Base-by-base conservation (phyloP, 2,329 filamentous ascomycete species). In the Beauveria rudraprayagi region DNA sequence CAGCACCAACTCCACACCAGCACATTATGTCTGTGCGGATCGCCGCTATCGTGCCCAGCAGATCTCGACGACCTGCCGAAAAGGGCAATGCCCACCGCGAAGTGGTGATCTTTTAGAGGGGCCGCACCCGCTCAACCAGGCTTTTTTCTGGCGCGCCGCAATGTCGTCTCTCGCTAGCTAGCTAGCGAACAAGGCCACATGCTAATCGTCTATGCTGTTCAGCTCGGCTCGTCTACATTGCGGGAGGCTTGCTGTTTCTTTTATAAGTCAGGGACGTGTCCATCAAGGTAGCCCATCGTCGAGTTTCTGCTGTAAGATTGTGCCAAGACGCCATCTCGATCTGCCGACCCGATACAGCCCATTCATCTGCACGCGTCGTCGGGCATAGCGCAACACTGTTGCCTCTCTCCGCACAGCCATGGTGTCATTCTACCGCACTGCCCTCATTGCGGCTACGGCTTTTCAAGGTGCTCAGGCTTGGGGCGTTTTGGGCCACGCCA, bases 401-500 rank as follows among this genome's bases (percentile, higher is more conserved):
- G 5, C 28, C 19, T 41, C 55, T 41, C 55, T 22, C 56, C 34
- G 41, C 46, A 40, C 34, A 40, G n/a, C 34, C 56, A 60, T 60
- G 58, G 58, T 60, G n/a, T 54, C 50, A 22, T 60, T 48, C 16
- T 48, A 47, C 34, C 50, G 37, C 22, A 40, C 59, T n/a, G 58
- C 61, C 22, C 50, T 67, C 19, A 10, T 62, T 8, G 41, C 40
- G 43, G 62, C 67, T 30, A 56, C 61, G 19, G 50, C 63, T 8
- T 48, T 64, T 22, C 64, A 65, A 22, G 63, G 64, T 24, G 66
- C 50, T 9, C 34, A 62, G 26, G 76, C 76, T 60, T 78, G 76
- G 76, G 76, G 76, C 14, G 69, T 70, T 8, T 72, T 78, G 63
- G 80, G 80, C 63, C 81, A 83, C 67, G 77, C 78, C 63, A 79